Base-by-base conservation (phyloP, 2,329 filamentous ascomycete genomes). In the Calonectria pteridis region DNA sequence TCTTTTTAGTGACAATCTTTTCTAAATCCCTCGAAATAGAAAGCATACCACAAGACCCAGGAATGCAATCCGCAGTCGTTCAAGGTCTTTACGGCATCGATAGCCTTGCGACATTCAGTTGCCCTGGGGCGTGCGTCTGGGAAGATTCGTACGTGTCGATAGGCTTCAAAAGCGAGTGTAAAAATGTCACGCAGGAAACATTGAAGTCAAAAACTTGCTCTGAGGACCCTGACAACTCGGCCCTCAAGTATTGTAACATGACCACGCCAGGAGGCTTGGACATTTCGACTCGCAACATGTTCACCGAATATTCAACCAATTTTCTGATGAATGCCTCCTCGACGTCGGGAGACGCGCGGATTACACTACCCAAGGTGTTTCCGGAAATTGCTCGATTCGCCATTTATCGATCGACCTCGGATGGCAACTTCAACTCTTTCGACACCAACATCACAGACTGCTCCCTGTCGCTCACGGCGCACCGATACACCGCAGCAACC, bases 371-470 rank as follows among this genome's bases (percentile, higher is more conserved):
- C 6, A 13, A 11, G 2, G 11, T 13, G 1, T 53, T 63, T 14
- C 65, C 69, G 2, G 49, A 71, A 6, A 40, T 75, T 43, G 40
- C 51, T 4, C 31, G 18, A 2, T 64, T 75, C 28, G 58, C 67
- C 14, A 18, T 75, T 14, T 75, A 75, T 65, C 68, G 72, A 59
- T 62, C 69, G 29, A 74, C 72, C 1, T 18, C 66, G 4, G 72
- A 74, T 37, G 7, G 29, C 13, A 72, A 72, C n/a, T 74, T 69
- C 31, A 2, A 64, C 9, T 11, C 69, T 14, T 20, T 1, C 7
- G 20, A 69, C 4, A 29, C 66, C 28, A 76, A 75, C 50, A 20
- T 76, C 11, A 76, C 74, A 0, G 72, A 75, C 20, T 76, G 73
- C 14, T 16, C 35, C 20, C 37, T 73, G 1, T 53, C 35, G 2